Evolutionary conservation across 2,329 filamentous ascomycete species (phyloP).

Genomic region (Cladosporium phlei): DNA sequence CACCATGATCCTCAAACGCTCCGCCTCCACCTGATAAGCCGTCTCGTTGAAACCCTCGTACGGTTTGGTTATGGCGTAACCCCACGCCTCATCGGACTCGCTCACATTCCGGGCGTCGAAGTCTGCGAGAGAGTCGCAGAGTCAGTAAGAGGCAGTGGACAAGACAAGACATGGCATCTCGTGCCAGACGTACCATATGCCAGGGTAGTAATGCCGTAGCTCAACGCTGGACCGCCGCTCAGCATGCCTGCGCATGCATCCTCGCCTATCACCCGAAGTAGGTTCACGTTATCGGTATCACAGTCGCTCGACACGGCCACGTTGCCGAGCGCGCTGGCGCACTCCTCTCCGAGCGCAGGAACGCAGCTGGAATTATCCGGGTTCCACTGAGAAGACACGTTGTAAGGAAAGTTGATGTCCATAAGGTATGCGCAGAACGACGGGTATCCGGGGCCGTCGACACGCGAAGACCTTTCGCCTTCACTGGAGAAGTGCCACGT

Average conservation of each 20-base stretch:
- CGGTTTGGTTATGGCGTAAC: not conserved
- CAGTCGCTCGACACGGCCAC: not conserved
- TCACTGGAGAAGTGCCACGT: not conserved
- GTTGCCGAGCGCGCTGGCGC: not conserved
- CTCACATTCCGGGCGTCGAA: not conserved
- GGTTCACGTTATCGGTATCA: not conserved
- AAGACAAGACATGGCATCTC: not conserved
- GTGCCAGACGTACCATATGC: not conserved
- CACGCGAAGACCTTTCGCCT: not conserved
- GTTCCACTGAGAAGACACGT: not conserved
- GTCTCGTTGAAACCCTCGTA: not conserved
- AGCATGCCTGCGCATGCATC: not conserved
- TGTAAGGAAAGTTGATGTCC: not conserved
- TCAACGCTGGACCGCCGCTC: not conserved
- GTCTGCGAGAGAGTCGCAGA: not conserved
- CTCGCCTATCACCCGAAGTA: too few relatives aligned
- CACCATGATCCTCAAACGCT: not conserved
- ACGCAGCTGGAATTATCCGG: not conserved
- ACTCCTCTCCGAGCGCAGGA: not conserved
- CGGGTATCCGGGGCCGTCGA: not conserved
- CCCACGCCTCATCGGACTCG: not conserved
- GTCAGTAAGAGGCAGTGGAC: not conserved
- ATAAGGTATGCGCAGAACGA: not conserved
- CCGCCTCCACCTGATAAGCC: not conserved
- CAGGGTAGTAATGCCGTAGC: not conserved